These are phyloP conservation scores for Bruguiera sexangula DNA, from an alignment of 345 rosid species.

Conservation along the genomic window DNA sequence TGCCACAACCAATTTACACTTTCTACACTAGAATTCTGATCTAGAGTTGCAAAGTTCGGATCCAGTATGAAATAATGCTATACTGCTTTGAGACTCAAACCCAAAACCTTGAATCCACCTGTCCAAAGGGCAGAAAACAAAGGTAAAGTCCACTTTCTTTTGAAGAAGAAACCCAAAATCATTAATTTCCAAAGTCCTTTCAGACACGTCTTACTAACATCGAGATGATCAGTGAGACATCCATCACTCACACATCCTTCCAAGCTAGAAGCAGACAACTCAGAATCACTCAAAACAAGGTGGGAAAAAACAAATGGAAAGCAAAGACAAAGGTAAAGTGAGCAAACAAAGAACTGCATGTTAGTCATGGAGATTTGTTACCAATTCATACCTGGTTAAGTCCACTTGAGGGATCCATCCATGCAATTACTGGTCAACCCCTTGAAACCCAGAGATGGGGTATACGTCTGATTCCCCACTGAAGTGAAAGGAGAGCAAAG, in stretches of 20 bases:
- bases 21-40: no score
- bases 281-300: not conserved
- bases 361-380: not conserved
- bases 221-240: no score
- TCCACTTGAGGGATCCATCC: constrained; percentile 64
- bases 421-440: constrained; percentile 31
- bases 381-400: constrained; percentile 45
- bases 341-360: not conserved
- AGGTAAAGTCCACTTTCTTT: no score
- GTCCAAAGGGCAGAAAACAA: no score
- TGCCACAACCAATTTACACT: no score
- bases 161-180: no score
- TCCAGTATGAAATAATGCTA: no score
- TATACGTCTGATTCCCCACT: not conserved
- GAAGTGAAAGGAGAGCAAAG: not conserved
- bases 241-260: not conserved
- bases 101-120: no score
- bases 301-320: not conserved
- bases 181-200: no score
- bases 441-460: constrained; percentile 7
- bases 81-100: no score
- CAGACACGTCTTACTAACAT: no score
- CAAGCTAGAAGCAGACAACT: not conserved
- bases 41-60: no score
- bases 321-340: not conserved